Percentiles rank a stretch among this genome's conserved stretches.
These are phyloP conservation scores for Penicillium sp. DNA, from an alignment of 2,329 filamentous ascomycete genomes.

Conservation along the genomic window DNA sequence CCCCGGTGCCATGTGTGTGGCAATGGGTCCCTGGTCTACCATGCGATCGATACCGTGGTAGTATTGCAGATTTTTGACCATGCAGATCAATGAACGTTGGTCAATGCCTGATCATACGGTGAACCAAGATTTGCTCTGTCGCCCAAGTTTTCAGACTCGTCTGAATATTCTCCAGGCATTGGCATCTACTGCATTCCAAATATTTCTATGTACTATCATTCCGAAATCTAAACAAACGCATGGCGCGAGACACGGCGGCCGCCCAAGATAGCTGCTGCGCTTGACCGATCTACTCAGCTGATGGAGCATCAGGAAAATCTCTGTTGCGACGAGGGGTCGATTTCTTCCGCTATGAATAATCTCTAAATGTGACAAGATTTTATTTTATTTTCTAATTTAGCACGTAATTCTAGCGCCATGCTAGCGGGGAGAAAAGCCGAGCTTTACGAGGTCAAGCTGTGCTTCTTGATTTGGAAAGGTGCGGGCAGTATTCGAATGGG, in stretches of 20 bases:
- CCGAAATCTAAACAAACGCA: constrained; percentile 1
- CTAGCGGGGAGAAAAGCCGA: background rate
- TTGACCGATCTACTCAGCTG: constrained; percentile 9
- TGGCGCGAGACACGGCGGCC: constrained; percentile 3
- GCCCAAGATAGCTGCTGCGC: constrained; percentile 5
- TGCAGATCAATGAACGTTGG: constrained; percentile 1
- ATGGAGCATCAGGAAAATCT: constrained; percentile 5
- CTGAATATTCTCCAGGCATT: background rate
- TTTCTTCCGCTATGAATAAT: background rate
- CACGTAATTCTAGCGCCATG: constrained; percentile 5
- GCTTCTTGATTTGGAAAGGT: background rate
- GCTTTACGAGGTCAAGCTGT: constrained; percentile 2
- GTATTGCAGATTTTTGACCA: background rate
- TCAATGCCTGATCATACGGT: background rate
- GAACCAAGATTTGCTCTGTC: background rate
- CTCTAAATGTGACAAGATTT: background rate
- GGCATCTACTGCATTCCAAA: background rate
- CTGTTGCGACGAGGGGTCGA: background rate
- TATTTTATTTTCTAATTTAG: background rate
- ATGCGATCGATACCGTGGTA: constrained; percentile 20
- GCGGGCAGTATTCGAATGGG: background rate
- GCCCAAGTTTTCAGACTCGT: background rate
- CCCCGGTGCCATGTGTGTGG: constrained; percentile 18
- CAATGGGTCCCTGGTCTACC: constrained; percentile 10
- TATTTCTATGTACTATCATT: background rate